Evolutionary conservation across 495 filamentous ascomycete species (phyloP).

Genomic region (Penicillium maclennaniae): DNA sequence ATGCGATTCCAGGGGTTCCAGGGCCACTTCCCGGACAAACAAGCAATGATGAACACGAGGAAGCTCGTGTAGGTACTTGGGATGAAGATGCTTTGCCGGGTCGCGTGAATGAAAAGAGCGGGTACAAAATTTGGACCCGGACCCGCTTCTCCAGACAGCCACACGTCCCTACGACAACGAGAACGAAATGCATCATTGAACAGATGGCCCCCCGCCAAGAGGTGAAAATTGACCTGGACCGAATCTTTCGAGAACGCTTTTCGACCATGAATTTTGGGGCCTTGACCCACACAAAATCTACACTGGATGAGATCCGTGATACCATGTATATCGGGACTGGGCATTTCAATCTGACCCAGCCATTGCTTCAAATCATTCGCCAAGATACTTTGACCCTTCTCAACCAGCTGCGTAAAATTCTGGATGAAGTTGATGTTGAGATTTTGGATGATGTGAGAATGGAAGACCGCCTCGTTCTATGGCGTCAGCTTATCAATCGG

Average conservation of each 20-base stretch:
- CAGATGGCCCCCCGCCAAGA: conserved; percentile 9
- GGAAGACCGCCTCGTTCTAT: conserved; percentile 11
- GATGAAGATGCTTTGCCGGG: not conserved
- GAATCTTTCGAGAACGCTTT: not conserved
- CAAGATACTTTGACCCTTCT: conserved; percentile 10
- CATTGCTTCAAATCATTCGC: conserved; percentile 5
- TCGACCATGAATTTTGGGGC: not conserved
- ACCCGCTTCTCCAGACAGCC: too few relatives aligned
- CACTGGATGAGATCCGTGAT: not conserved
- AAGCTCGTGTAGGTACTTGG: not conserved
- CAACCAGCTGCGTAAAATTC: conserved; percentile 2
- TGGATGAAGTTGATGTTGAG: conserved; percentile 12
- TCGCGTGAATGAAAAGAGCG: not conserved
- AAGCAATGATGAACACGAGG: not conserved
- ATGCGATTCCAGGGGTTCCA: too few relatives aligned
- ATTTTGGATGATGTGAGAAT: conserved; percentile 12
- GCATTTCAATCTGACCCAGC: not conserved
- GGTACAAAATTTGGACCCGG: too few relatives aligned
- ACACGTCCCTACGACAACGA: too few relatives aligned
- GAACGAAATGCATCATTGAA: conserved; percentile 2
- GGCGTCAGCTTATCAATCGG: conserved; percentile 12
- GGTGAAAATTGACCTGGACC: conserved; percentile 5
- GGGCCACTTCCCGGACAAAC: too few relatives aligned
- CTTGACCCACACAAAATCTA: conserved; percentile 3
- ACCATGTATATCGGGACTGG: not conserved